A percentile compares a stretch with the other conserved stretches of the same genome.
Evolutionary conservation across 306 rosid species (phyloP).

Genomic region (Vigna reflexopilosa): DNA sequence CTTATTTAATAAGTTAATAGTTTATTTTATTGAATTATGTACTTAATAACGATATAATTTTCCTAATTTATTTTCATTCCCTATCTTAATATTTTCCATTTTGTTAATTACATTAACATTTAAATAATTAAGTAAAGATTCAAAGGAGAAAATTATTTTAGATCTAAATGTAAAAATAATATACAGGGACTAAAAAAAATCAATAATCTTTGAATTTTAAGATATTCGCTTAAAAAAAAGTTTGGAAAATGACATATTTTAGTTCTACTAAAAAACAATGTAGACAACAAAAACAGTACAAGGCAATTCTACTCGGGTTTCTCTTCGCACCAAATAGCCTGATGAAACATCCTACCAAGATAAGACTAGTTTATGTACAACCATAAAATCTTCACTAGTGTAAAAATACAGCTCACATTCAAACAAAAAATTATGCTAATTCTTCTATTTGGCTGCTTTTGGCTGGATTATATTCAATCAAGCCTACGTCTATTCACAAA

Average conservation of each 20-base stretch:
- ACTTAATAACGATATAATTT: no score
- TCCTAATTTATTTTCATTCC: no score
- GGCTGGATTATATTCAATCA: slow-evolving; percentile 36
- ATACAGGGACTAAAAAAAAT: no score
- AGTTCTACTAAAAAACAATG: not conserved
- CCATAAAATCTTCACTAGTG: not conserved
- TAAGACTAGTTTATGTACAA: not conserved
- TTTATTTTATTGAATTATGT: no score
- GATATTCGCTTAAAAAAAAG: no score
- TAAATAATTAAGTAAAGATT: no score
- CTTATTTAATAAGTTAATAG: no score
- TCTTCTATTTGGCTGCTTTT: slow-evolving; percentile 4
- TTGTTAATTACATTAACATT: no score
- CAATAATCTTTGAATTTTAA: no score
- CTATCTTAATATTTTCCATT: no score
- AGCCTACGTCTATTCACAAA: slow-evolving; percentile 32
- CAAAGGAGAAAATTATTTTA: no score
- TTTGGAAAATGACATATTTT: not conserved
- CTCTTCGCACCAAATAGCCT: not conserved
- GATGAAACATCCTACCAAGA: slow-evolving; percentile 7
- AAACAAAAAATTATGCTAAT: slow-evolving; percentile 22
- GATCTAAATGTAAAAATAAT: no score
- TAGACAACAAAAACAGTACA: not conserved
- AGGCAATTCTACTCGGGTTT: not conserved
- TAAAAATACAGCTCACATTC: slow-evolving; percentile 28